Evolutionary conservation across 73 alveolate genomes (phyloP), one percentile per base, ranked within the genome.

Genomic region (Urostyla sp.): DNA sequence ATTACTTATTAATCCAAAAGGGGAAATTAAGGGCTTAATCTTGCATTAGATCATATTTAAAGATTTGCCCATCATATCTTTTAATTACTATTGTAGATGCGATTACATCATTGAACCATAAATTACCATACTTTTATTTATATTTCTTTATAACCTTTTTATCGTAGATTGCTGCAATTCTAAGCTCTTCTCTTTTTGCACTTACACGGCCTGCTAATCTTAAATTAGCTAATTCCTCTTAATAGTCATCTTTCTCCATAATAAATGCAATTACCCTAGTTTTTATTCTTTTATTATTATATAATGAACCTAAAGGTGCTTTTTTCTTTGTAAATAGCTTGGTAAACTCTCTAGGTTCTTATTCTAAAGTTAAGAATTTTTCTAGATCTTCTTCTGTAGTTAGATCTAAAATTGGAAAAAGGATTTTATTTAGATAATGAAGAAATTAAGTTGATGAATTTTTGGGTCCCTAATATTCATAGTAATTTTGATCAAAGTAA

Each of bases 251-350:
- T 37, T 67, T 69, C 48, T 81, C 80, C n/a, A 30, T 32, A 46
- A 81, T 21, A 27, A 81, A 67, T 15, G 80, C 85, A 21, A 81
- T 50, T 37, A 81, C 85, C 24, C 91, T n/a, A 0, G 91, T 81
- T 43, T 66, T 38, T 11, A 36, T 69, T 15, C 28, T 50, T 32
- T 52, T 35, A n/a, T 50, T 18, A 16, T n/a, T 20, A 27, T 28
- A 81, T 0, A 15, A 8, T 15, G 51, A 69, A 11, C 78, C 77
- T 7, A 81, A 53, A 30, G 75, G 37, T 26, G 24, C 23, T 15
- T 16, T 8, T 2, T 63, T 36, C 13, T 61, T 54, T 0, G 50
- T 51, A 23, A 66, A 30, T 57, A 81, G 72, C 13, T 67, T 45
- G 10, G 91, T 81, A 8, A 24, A 50, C 30, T 81, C 91, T 3